Evolutionary conservation across 2,329 filamentous ascomycete genomes (phyloP), one percentile per base, ranked within the genome.

Genomic region (Immersiporthe knoxdaviesiana): DNA sequence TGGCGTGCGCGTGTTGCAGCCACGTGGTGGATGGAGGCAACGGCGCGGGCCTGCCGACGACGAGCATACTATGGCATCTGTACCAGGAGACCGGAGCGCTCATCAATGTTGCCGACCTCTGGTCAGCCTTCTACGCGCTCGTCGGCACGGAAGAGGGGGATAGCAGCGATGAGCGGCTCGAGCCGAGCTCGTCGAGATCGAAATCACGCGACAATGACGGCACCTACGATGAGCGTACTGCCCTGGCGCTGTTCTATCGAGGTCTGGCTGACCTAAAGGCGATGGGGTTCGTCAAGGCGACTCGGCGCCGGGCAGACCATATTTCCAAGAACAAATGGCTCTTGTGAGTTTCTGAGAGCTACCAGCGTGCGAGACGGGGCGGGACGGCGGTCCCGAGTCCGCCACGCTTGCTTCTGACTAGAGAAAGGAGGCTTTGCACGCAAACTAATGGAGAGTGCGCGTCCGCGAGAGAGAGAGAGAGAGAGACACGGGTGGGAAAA

Each of bases 231-330:
- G 87, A 90, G 77, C 82, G 87, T 72, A 84, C 84, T 61, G 85
- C 84, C 10, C 84, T 93, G 80, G 89, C 93, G 56, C 81, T 92
- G 69, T 99, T 98, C 80, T 97, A 97, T 79, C 87, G 90, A 71
- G 92, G 88, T 6, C 79, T 98, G 72, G 93, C 95, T 0, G 96
- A 99, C 79, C 80, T 99, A 77, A 91, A 90, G 78, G 88, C 90
- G 66, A 84, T 99, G 75, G 96, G 96, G 10, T 91, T 97, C 80
- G 86, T 98, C 71, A 97, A 96, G 82, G 86, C 87, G 71, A 98
- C 91, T 76, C 92, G 91, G 80, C 97, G 94, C 84, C 97, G 97
- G 84, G 88, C 90, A 32, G 96, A 98, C 78, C 95, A 98, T 80
- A 83, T 98, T 74, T 90, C 93, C 52, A 98, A 97, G 83, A 84